Percentiles rank a stretch among this genome's conserved stretches.
These are phyloP conservation scores for Fagus crenata DNA, from an alignment of 306 rosid genomes.

Conservation along the genomic window DNA sequence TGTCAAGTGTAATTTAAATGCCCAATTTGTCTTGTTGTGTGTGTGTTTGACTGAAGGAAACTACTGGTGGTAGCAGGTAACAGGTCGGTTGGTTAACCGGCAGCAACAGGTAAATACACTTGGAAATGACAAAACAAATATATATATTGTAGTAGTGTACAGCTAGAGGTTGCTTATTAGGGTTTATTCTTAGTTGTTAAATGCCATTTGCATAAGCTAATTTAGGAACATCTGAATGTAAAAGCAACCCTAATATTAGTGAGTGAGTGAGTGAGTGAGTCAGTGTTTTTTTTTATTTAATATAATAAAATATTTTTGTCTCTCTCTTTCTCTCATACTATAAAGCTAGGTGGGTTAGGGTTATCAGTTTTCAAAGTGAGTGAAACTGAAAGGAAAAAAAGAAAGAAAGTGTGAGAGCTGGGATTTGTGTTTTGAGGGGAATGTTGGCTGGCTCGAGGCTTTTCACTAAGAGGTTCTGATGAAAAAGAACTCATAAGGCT, in stretches of 20 bases:
- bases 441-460: constrained; percentile 98
- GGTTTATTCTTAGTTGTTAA: constrained; percentile 21
- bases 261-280: constrained; percentile 28
- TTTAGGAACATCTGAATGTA: constrained; percentile 42
- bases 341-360: constrained; percentile 50
- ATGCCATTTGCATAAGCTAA: constrained; percentile 47
- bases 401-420: neutral
- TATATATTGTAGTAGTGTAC: neutral
- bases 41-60: constrained; percentile 10
- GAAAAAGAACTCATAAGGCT: constrained; percentile 36
- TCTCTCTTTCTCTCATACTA: constrained; percentile 27
- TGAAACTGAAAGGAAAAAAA: neutral
- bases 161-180: neutral
- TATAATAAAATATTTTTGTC: neutral
- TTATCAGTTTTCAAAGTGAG: constrained; percentile 40
- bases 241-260: constrained; percentile 11
- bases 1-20: constrained; percentile 23
- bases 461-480: constrained; percentile 26
- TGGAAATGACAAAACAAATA: constrained; percentile 24
- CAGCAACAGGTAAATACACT: constrained; percentile 37
- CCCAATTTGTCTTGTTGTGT: constrained; percentile 38
- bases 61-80: constrained; percentile 49
- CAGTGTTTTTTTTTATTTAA: constrained; percentile 1
- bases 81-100: constrained; percentile 44
- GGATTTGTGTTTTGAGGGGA: constrained; percentile 59